Base-by-base conservation (phyloP, 495 filamentous ascomycete species). In the Xylaria flabelliformis region DNA sequence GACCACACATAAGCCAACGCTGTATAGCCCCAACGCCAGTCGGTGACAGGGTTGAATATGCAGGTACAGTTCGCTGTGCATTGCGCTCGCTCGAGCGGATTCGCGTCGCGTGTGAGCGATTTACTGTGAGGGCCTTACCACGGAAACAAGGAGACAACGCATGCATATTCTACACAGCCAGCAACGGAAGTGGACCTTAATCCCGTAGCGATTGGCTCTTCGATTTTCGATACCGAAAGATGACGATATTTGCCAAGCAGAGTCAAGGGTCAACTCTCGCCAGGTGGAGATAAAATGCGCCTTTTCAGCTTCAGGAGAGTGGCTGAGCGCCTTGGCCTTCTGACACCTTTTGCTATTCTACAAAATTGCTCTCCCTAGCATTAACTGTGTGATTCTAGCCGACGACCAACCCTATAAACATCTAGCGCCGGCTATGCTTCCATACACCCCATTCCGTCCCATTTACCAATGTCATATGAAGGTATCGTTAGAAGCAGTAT, bases 261-360 rank as follows among this genome's bases (percentile, higher is more conserved):
- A 17, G 10, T 55, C 65, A 42, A 44, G 51, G 24, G 34, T 55
- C 24, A 44, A 21, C 50, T 51, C 1, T 6, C 10, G 34, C 21
- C n/a, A 58, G 36, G 48, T 68, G 65, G 65, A 68, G 65, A 68
- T 44, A 6, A 58, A 42, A 58, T 58, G 34, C 36, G 15, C 26
- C 44, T 24, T 58, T 68, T 58, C 65, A 58, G 65, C 65, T 68
- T 58, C 10, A 68, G 13, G 21, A 15, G 21, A n/a, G 65, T 58
- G 65, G 65, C 65, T 55, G 51, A 68, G 65, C 50, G n/a, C 12
- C 50, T 68, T 68, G 65, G 65, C 51, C 65, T 56, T 56, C 32
- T 34, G 50, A 42, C 13, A 29, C 51, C 39, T 44, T 65, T 17
- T 39, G 58, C 34, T 32, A 5, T 61, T 21, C n/a, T 39, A 61